A percentile compares a stretch with the other conserved stretches of the same genome.
These are phyloP conservation scores for Viola pubescens DNA, from an alignment of 441 rosid species.

Conservation along the genomic window DNA sequence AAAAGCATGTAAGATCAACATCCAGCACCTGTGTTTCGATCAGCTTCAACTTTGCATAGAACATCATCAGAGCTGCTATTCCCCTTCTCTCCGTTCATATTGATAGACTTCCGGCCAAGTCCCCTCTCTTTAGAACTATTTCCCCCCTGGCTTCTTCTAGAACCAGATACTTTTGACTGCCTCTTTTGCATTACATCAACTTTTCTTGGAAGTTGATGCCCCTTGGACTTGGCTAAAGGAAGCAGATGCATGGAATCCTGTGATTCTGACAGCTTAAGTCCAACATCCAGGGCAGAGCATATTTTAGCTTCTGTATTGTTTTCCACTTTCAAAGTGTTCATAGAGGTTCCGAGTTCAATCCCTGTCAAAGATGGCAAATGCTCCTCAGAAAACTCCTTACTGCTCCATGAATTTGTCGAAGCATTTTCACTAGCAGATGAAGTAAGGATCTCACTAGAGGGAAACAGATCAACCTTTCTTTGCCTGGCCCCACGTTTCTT, in stretches of 20 bases:
- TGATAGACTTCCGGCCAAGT: constrained; percentile 29
- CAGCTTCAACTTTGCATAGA: constrained; percentile 28
- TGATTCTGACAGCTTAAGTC: constrained; percentile 20
- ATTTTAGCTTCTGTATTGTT: constrained; percentile 17
- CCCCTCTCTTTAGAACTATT: constrained; percentile 28
- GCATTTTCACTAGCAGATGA: constrained; percentile 24
- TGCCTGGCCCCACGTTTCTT: constrained; percentile 34
- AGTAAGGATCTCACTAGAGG: constrained; percentile 23
- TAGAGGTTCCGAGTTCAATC: constrained; percentile 19
- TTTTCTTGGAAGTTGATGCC: constrained; percentile 31
- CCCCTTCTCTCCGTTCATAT: constrained; percentile 31
- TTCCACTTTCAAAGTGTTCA: constrained; percentile 22
- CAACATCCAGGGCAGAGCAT: constrained; percentile 17
- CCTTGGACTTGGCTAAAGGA: constrained; percentile 32
- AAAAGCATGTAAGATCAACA: constrained; percentile 7
- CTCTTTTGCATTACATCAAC: constrained; percentile 39
- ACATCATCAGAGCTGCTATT: constrained; percentile 26
- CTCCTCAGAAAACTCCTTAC: constrained; percentile 23
- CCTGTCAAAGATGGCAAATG: constrained; percentile 21
- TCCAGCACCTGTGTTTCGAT: constrained; percentile 43
- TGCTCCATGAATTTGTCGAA: constrained; percentile 28
- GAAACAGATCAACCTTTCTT: constrained; percentile 19
- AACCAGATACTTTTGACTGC: constrained; percentile 36
- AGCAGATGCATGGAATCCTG: constrained; percentile 19
- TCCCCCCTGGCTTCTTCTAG: constrained; percentile 36